Evolutionary conservation across 1,139 yeast genomes (phyloP), one percentile per base, ranked within the genome.

Genomic region (Casaregolazyma suthepensis): DNA sequence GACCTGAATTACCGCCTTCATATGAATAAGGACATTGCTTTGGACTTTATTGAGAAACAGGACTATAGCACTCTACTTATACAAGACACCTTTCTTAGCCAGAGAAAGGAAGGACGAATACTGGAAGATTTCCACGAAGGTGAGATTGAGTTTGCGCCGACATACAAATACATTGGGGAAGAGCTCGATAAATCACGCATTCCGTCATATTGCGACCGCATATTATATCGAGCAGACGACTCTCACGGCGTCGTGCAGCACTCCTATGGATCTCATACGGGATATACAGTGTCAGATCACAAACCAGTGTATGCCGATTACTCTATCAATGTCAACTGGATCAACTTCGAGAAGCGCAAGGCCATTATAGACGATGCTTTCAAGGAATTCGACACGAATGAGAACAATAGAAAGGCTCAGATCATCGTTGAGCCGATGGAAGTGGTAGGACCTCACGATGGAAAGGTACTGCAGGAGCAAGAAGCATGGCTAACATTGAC

Each of bases 161-260:
- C 95, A 1, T 88, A 84, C 69, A 87, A 86, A 65, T 80, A 71
- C 61, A 75, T 72, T 29, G 57, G 55, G 9, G 59, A 61, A 22
- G 61, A 64, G 15, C 46, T 48, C n/a, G 54, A 54, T 17, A 35
- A 74, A 47, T 79, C 77, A 53, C 73, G 96, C 57, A 72, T 79
- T 2, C 96, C 96, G 0, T 85, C 93, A 1, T 88, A 89, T 77
- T 87, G 95, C 0, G 96, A 88, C 63, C 72, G 94, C 50, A 77
- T 85, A 20, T 68, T 86, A 19, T 75, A 67, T n/a, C 46, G 31
- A 15, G 15, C 40, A 13, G 47, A 46, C 12, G 48, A 37, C 9
- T 3, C 7, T 60, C n/a, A 66, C 61, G 56, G 56, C 15, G 29
- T 48, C 7, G 22, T 38, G 12, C 51, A 48, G 19, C 45, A 26